Percentiles rank a stretch among this genome's conserved stretches.
Conservation (phyloP, 495 filamentous ascomycete species). For the Penicillium daleae region DNA sequence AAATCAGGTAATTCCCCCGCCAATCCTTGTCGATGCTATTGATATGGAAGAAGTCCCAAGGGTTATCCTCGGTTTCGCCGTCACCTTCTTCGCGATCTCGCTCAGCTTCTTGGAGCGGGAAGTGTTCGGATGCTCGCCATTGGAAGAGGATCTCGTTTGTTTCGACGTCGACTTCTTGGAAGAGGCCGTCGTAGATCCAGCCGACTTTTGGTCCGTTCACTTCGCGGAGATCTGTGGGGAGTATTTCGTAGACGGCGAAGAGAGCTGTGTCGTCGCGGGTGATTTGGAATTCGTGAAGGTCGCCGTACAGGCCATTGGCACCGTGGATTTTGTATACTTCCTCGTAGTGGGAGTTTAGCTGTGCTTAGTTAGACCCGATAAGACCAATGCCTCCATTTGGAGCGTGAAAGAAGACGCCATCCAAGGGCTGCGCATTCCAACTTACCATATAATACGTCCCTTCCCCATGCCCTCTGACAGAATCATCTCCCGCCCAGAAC, state of each 20-base stretch:
- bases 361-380: not conserved
- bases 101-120: slow-evolving; percentile 32
- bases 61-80: slow-evolving; percentile 28
- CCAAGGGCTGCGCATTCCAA: not conserved
- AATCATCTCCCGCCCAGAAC: slow-evolving; percentile 56
- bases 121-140: slow-evolving; percentile 48
- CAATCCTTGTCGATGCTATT: slow-evolving; percentile 50
- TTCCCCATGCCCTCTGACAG: slow-evolving; percentile 50
- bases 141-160: slow-evolving; percentile 46
- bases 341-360: slow-evolving; percentile 55
- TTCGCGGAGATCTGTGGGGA: slow-evolving; percentile 42
- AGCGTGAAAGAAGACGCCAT: too few relatives aligned
- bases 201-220: slow-evolving; percentile 46
- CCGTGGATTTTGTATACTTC: slow-evolving; percentile 46
- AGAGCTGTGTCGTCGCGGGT: slow-evolving; percentile 54
- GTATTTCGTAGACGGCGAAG: slow-evolving; percentile 52
- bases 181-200: slow-evolving; percentile 55
- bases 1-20: slow-evolving; percentile 49
- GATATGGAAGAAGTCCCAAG: slow-evolving; percentile 54
- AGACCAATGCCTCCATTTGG: too few relatives aligned
- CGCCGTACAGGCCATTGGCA: slow-evolving; percentile 34
- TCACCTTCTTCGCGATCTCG: slow-evolving; percentile 25
- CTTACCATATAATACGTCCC: slow-evolving; percentile 55
- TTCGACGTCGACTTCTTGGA: slow-evolving; percentile 54
- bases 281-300: slow-evolving; percentile 54